Conservation (phyloP, 2,329 filamentous ascomycete species). For the Claviceps sp. region DNA sequence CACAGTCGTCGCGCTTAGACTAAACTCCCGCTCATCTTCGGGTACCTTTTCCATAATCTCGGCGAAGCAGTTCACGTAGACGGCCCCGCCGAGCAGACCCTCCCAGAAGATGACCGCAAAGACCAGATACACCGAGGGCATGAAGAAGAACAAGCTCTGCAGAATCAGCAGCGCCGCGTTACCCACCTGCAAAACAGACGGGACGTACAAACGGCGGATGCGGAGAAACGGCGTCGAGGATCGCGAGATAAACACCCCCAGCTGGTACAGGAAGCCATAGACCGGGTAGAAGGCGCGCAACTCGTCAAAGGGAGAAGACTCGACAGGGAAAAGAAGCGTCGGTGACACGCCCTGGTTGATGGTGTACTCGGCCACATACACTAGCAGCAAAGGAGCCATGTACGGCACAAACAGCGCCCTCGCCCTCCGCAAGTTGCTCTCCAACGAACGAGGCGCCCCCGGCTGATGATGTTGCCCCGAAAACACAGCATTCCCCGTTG, state of each 20-base stretch:
- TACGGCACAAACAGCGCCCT: slow-evolving; percentile 58
- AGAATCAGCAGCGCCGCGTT: slow-evolving; percentile 63
- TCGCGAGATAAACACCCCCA: slow-evolving; percentile 87
- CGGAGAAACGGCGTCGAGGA: slow-evolving; percentile 81
- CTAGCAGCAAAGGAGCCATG: slow-evolving; percentile 83
- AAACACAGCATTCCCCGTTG: slow-evolving; percentile 26
- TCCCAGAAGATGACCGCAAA: slow-evolving; percentile 89
- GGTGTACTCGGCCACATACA: slow-evolving; percentile 93
- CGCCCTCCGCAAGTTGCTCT: slow-evolving; percentile 49
- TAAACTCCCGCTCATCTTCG: slow-evolving; percentile 74
- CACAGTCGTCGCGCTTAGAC: slow-evolving; percentile 75
- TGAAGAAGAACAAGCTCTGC: slow-evolving; percentile 68
- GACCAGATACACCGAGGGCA: slow-evolving; percentile 76
- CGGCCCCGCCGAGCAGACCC: slow-evolving; percentile 74
- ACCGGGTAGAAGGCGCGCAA: slow-evolving; percentile 87
- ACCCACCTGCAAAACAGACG: slow-evolving; percentile 65
- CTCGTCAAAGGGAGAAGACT: slow-evolving; percentile 60
- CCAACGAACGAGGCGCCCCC: slow-evolving; percentile 20
- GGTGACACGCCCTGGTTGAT: slow-evolving; percentile 93
- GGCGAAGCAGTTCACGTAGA: slow-evolving; percentile 94
- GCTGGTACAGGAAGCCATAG: slow-evolving; percentile 88
- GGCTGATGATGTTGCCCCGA: slow-evolving; percentile 12
- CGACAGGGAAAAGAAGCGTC: slow-evolving; percentile 74
- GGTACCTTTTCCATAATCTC: slow-evolving; percentile 80
- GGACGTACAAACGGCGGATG: slow-evolving; percentile 67